Percentiles rank a stretch among this genome's conserved stretches.
Evolutionary conservation across 495 filamentous ascomycete genomes (phyloP).

Genomic region (Bombardia bombarda): DNA sequence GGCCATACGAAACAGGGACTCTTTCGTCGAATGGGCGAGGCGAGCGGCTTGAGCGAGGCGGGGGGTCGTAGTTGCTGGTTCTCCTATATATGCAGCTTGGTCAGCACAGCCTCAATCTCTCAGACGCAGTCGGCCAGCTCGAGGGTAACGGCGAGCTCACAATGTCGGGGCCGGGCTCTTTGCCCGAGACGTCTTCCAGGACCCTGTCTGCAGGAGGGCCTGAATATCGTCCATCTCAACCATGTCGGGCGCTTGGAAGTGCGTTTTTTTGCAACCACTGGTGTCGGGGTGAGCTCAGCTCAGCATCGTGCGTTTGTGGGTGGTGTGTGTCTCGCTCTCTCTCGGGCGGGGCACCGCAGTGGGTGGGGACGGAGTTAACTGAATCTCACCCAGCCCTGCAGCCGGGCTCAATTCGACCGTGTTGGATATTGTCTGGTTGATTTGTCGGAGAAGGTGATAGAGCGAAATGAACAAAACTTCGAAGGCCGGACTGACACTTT

Average conservation of each 20-base stretch:
- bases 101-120: no score
- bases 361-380: no score
- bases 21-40: conserved; percentile 11
- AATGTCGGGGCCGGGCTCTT: conserved; percentile 18
- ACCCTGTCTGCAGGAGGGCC: conserved; percentile 30
- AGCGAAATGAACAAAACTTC: no score
- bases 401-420: no score
- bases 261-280: conserved; percentile 1
- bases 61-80: conserved; percentile 5
- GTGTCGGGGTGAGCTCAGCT: conserved; percentile 3
- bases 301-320: not conserved
- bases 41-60: conserved; percentile 2
- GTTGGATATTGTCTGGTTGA: no score
- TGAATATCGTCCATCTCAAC: conserved; percentile 28
- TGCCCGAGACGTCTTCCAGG: conserved; percentile 34
- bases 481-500: no score
- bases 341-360: not conserved
- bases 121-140: not conserved
- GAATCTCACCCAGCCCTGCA: no score
- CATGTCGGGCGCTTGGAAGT: conserved; percentile 19
- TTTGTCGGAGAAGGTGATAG: no score
- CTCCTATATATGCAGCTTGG: no score
- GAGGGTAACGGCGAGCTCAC: not conserved
- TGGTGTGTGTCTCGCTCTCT: no score
- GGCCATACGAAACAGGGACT: conserved; percentile 4